Percentiles rank a stretch among this genome's conserved stretches.
Evolutionary conservation across 805 yeast genomes (phyloP).

Genomic region (Nakazawaea peltata): DNA sequence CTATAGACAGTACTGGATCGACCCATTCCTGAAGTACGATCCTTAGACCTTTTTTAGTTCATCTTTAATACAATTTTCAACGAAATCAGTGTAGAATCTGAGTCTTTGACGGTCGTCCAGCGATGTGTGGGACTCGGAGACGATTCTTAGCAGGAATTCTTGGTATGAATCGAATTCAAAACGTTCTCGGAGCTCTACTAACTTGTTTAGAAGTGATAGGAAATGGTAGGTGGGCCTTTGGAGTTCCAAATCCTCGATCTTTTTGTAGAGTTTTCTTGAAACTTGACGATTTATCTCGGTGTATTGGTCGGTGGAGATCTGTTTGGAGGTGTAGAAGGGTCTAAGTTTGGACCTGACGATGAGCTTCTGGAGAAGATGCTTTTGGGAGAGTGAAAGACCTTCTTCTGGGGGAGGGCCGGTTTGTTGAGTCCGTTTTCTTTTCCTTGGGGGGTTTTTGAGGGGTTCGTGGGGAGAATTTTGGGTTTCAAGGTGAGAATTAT

Average conservation of each 20-base stretch:
- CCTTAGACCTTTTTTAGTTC: conserved; percentile 1
- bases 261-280: conserved; percentile 48
- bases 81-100: conserved; percentile 1
- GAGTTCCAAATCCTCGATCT: conserved; percentile 10
- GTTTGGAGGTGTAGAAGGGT: conserved; percentile 34
- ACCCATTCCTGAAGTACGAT: conserved; percentile 14
- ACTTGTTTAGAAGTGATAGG: conserved; percentile 15
- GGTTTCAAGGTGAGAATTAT: not conserved
- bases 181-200: conserved; percentile 23
- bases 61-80: not conserved
- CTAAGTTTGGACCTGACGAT: conserved; percentile 46
- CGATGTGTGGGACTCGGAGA: conserved; percentile 5
- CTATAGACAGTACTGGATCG: conserved; percentile 18
- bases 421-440: not conserved
- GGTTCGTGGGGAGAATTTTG: not conserved
- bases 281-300: conserved; percentile 55
- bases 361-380: conserved; percentile 45
- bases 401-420: not conserved
- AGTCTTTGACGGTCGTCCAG: conserved; percentile 2
- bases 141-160: conserved; percentile 12
- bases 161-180: conserved; percentile 14
- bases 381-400: conserved; percentile 32
- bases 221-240: no score
- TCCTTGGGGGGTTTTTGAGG: not conserved
- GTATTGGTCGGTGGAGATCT: conserved; percentile 26